Evolutionary conservation across 1,284 basidiomycete genomes (phyloP).

Genomic region (Sanghuangporus sanghuang): DNA sequence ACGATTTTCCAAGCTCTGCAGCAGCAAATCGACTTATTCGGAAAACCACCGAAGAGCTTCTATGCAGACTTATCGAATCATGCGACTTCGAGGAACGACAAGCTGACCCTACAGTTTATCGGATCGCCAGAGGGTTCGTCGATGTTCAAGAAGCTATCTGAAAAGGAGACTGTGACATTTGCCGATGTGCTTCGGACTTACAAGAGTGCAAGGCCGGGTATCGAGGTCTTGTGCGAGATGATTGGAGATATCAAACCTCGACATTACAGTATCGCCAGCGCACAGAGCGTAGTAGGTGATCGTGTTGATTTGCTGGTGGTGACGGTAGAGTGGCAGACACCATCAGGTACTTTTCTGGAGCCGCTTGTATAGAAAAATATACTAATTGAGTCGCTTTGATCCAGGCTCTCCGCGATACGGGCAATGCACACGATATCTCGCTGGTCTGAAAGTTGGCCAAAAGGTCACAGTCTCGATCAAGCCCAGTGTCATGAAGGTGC

Average conservation of each 20-base stretch:
- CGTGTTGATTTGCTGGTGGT: constrained; percentile 93
- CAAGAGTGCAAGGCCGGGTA: constrained; percentile 72
- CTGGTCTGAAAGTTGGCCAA: constrained; percentile 77
- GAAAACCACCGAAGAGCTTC: constrained; percentile 94
- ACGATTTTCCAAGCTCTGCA: constrained; percentile 96
- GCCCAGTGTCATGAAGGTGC: constrained; percentile 97
- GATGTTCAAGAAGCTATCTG: constrained; percentile 93
- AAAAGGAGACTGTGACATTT: constrained; percentile 94
- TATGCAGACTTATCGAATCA: constrained; percentile 83
- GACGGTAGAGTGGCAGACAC: constrained; percentile 91
- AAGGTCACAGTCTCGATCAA: constrained; percentile 98
- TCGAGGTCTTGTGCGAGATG: constrained; percentile 83
- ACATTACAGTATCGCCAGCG: constrained; percentile 97
- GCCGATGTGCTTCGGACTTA: constrained; percentile 85
- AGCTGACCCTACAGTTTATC: constrained; percentile 86
- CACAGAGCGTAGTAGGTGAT: constrained; percentile 92
- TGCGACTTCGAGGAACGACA: constrained; percentile 71
- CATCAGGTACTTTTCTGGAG: constrained; percentile 53
- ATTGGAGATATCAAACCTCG: constrained; percentile 94
- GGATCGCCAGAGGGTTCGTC: constrained; percentile 87
- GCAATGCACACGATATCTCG: constrained; percentile 95
- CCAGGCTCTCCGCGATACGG: constrained; percentile 79
- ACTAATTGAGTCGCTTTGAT: neutral
- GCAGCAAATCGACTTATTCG: constrained; percentile 96
- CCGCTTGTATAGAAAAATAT: constrained; percentile 6